These are phyloP conservation scores for Yarrowia sp. DNA, from an alignment of 805 yeast genomes.

Conservation along the genomic window DNA sequence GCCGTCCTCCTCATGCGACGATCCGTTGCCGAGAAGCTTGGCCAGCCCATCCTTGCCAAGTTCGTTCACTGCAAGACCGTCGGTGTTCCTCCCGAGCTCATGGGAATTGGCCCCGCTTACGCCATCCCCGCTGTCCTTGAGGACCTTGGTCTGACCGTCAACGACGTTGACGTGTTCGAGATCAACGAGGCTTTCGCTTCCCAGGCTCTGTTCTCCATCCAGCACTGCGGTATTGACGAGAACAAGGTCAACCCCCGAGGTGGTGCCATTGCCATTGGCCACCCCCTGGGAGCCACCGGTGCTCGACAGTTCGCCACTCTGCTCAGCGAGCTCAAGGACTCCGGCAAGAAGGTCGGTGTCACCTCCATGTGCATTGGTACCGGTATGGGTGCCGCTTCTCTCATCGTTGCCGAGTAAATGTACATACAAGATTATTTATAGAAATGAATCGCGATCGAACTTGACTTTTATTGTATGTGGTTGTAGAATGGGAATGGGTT, in stretches of 20 bases:
- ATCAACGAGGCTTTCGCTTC: conserved; percentile 98
- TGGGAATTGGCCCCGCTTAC: conserved; percentile 98
- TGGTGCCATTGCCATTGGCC: conserved; percentile 97
- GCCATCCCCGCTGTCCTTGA: conserved; percentile 87
- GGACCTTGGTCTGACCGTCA: conserved; percentile 63
- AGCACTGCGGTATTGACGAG: conserved; percentile 67
- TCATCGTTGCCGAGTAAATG: conserved; percentile 75
- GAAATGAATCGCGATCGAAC: conserved; percentile 19
- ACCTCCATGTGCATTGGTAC: conserved; percentile 98
- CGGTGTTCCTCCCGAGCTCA: conserved; percentile 96
- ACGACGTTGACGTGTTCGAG: conserved; percentile 80
- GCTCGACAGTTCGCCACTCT: conserved; percentile 93
- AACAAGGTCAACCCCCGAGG: conserved; percentile 87
- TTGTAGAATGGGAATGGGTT: background rate
- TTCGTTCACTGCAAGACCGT: conserved; percentile 78
- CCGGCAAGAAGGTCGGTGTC: conserved; percentile 81
- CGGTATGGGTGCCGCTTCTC: conserved; percentile 97
- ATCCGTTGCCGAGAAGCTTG: conserved; percentile 76
- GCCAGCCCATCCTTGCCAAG: conserved; percentile 77
- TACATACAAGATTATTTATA: conserved; percentile 34
- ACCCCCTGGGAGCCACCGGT: conserved; percentile 90
- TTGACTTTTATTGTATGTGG: background rate
- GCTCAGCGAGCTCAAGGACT: conserved; percentile 71
- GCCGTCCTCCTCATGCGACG: conserved; percentile 86
- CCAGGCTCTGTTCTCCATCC: conserved; percentile 81